Evolutionary conservation across 1,284 basidiomycete genomes (phyloP).

Genomic region (Vanrija pseudolonga): DNA sequence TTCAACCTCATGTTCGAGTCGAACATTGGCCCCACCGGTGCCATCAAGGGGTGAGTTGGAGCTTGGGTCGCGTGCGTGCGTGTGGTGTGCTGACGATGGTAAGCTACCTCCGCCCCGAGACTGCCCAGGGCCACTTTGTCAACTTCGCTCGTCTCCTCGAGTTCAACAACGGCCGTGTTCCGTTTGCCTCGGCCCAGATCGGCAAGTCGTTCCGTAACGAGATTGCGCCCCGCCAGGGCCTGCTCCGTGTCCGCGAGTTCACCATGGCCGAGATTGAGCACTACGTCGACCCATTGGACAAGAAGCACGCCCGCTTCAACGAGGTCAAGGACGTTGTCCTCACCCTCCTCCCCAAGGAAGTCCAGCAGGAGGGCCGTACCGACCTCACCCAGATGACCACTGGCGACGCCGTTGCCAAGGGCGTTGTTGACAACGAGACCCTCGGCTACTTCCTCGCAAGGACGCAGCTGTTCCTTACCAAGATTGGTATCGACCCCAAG

Average conservation of each 20-base stretch:
- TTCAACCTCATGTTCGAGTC: conserved; percentile 99
- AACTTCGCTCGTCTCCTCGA: conserved; percentile 97
- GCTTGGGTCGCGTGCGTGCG: neutral
- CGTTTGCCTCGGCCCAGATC: conserved; percentile 96
- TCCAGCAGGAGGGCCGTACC: conserved; percentile 73
- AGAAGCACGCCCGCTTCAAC: conserved; percentile 76
- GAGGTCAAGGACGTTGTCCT: conserved; percentile 76
- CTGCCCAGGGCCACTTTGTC: conserved; percentile 97
- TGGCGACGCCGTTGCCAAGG: conserved; percentile 80
- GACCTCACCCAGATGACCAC: conserved; percentile 66
- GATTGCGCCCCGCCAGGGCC: conserved; percentile 92
- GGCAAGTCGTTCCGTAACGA: conserved; percentile 97
- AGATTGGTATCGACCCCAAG: conserved; percentile 85
- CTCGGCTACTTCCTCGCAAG: conserved; percentile 95
- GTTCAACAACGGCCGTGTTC: conserved; percentile 94
- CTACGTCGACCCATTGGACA: conserved; percentile 93
- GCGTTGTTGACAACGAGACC: conserved; percentile 92
- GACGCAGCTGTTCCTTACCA: conserved; percentile 83
- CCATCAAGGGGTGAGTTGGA: conserved; percentile 75
- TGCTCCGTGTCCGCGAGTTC: conserved; percentile 96
- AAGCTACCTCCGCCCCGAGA: conserved; percentile 94
- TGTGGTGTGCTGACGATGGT: neutral
- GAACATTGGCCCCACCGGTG: conserved; percentile 95
- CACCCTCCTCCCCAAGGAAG: conserved; percentile 73
- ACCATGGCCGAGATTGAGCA: conserved; percentile 99